Conservation (phyloP, 2,329 filamentous ascomycete genomes). For the Colletotrichum truncatum region DNA sequence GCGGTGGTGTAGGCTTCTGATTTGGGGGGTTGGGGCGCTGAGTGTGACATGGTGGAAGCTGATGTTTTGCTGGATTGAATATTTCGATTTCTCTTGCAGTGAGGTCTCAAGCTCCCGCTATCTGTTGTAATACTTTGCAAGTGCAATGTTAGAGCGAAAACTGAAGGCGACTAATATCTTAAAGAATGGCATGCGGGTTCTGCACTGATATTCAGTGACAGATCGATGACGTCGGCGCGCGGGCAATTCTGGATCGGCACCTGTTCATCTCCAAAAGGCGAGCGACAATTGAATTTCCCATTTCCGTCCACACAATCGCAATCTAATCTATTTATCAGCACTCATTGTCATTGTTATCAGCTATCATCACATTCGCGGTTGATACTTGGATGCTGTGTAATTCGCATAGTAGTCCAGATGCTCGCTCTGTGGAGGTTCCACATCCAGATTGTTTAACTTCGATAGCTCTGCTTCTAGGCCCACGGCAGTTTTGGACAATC, state of each 20-base stretch:
- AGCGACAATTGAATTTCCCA: not conserved
- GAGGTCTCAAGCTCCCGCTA: no score
- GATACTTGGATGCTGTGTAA: no score
- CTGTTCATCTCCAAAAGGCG: not conserved
- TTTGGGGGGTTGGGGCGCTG: constrained; percentile 21
- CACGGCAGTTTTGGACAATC: no score
- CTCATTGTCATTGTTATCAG: no score
- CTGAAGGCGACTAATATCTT: not conserved
- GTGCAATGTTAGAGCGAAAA: not conserved
- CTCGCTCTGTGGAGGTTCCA: no score
- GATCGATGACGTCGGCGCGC: constrained; percentile 31
- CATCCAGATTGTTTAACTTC: no score
- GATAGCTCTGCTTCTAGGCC: no score
- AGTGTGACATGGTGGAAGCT: not conserved
- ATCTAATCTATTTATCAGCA: not conserved
- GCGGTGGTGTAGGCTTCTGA: constrained; percentile 19
- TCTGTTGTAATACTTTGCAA: no score
- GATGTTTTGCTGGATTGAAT: not conserved
- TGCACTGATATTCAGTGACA: constrained; percentile 17
- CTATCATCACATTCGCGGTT: no score
- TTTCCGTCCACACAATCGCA: not conserved
- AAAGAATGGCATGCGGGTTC: not conserved
- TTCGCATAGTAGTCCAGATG: no score
- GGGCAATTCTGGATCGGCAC: constrained; percentile 24
- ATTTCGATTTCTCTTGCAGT: no score